phyloP scores from a whole-genome alignment of 805 yeast species.

The Allodekkera sacchari region DNA sequence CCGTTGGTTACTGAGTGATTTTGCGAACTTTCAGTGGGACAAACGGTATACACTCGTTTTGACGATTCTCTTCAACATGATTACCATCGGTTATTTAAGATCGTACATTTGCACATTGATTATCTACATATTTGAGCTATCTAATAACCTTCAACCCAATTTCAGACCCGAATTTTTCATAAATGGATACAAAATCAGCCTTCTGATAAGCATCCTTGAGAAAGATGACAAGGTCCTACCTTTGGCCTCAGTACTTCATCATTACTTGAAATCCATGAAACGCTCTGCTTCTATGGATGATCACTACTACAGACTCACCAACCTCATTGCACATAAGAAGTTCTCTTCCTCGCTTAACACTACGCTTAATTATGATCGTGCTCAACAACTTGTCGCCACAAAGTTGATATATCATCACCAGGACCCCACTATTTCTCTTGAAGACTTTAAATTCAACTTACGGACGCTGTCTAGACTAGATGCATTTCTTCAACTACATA shows the following conservation, averaged over 20 bases:
- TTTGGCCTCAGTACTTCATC: slow-evolving; percentile 10
- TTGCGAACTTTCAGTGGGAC: slow-evolving; percentile 15
- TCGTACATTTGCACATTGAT: slow-evolving; percentile 13
- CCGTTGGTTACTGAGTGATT: slow-evolving; percentile 13
- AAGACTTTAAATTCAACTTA: too few relatives aligned
- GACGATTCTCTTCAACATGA: slow-evolving; percentile 17
- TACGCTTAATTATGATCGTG: too few relatives aligned
- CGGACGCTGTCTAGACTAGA: too few relatives aligned
- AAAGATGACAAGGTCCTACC: slow-evolving; percentile 13
- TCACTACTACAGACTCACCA: too few relatives aligned
- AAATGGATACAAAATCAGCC: slow-evolving; percentile 14
- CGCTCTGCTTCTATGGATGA: too few relatives aligned
- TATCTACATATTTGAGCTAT: slow-evolving; percentile 11
- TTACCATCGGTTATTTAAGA: slow-evolving; percentile 22
- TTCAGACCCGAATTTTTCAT: slow-evolving; percentile 14
- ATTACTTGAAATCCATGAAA: too few relatives aligned
- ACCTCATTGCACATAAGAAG: too few relatives aligned
- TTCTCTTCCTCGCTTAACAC: too few relatives aligned
- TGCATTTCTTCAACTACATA: too few relatives aligned
- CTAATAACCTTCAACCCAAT: slow-evolving; percentile 11
- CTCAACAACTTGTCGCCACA: too few relatives aligned
- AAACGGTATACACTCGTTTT: slow-evolving; percentile 12
- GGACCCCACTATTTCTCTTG: too few relatives aligned
- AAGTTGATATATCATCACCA: too few relatives aligned
- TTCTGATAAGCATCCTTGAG: slow-evolving; percentile 12